phyloP scores from a whole-genome alignment of 306 rosid species.

The Vigna mungo region DNA sequence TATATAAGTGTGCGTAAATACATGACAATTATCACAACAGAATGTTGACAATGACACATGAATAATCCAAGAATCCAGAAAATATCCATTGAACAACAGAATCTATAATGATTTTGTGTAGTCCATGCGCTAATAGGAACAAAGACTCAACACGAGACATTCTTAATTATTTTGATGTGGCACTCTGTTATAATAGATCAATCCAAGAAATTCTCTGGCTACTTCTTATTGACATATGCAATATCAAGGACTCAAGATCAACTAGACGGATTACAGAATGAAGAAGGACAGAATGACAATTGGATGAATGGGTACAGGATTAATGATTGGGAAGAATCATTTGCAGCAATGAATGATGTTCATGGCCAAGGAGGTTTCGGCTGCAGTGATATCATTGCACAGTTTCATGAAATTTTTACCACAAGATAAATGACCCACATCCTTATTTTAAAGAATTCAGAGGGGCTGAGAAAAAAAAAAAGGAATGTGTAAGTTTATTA shows the following conservation, averaged over 20 bases:
- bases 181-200: constrained; percentile 5
- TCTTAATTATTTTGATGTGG: constrained; percentile 17
- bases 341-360: neutral
- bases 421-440: neutral
- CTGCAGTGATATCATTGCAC: constrained; percentile 2
- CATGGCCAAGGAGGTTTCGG: neutral
- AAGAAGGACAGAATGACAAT: neutral
- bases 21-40: neutral
- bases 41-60: neutral
- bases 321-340: neutral
- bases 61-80: neutral
- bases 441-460: too few relatives aligned
- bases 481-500: too few relatives aligned
- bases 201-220: constrained; percentile 4
- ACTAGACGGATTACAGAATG: constrained; percentile 8
- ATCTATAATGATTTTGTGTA: constrained; percentile 2
- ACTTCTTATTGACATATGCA: neutral
- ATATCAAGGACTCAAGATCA: constrained; percentile 36
- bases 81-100: constrained; percentile 18
- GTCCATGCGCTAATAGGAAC: neutral
- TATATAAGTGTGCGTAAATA: neutral
- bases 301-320: neutral
- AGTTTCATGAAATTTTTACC: constrained; percentile 15
- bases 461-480: too few relatives aligned
- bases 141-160: constrained; percentile 9